Percentiles rank a stretch among this genome's conserved stretches.
These are phyloP conservation scores for Candida patagonica DNA, from an alignment of 805 yeast genomes.

Conservation along the genomic window DNA sequence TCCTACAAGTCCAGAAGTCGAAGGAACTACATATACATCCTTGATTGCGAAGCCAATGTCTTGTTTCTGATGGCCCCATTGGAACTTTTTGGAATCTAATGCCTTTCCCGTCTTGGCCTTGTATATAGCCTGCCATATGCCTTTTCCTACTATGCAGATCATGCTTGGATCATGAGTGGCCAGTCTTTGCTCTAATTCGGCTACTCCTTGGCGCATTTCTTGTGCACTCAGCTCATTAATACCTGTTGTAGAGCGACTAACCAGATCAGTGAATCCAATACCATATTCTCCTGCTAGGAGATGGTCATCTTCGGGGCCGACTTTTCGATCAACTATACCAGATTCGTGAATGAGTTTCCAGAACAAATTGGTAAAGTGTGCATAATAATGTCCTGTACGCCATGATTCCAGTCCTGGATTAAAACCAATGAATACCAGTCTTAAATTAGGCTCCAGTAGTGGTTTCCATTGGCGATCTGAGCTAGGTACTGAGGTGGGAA, in stretches of 20 bases:
- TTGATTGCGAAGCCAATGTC: conserved; percentile 21
- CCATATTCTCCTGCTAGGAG: conserved; percentile 33
- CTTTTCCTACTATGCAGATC: conserved; percentile 60
- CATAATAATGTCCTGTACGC: conserved; percentile 56
- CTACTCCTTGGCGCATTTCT: conserved; percentile 51
- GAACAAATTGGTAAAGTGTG: conserved; percentile 58
- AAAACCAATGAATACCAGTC: conserved; percentile 55
- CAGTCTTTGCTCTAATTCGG: conserved; percentile 40
- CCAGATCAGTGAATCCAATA: conserved; percentile 67
- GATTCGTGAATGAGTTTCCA: conserved; percentile 57
- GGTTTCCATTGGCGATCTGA: conserved; percentile 13
- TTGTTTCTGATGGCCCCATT: conserved; percentile 42
- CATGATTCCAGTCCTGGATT: conserved; percentile 66
- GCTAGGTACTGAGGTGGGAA: not conserved
- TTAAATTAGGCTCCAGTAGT: conserved; percentile 24
- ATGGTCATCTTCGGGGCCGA: conserved; percentile 33
- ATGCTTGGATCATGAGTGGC: conserved; percentile 30
- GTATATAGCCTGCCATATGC: conserved; percentile 58
- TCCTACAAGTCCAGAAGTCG: conserved; percentile 62
- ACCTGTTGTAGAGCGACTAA: conserved; percentile 50
- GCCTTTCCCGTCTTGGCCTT: conserved; percentile 28
- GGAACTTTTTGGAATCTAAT: conserved; percentile 30
- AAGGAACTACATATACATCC: conserved; percentile 53
- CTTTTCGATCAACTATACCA: conserved; percentile 31
- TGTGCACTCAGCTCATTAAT: conserved; percentile 41